Percentiles rank a stretch among this genome's conserved stretches.
Conservation (phyloP, 305 asterid genomes). For the Fraxinus angustifolia region DNA sequence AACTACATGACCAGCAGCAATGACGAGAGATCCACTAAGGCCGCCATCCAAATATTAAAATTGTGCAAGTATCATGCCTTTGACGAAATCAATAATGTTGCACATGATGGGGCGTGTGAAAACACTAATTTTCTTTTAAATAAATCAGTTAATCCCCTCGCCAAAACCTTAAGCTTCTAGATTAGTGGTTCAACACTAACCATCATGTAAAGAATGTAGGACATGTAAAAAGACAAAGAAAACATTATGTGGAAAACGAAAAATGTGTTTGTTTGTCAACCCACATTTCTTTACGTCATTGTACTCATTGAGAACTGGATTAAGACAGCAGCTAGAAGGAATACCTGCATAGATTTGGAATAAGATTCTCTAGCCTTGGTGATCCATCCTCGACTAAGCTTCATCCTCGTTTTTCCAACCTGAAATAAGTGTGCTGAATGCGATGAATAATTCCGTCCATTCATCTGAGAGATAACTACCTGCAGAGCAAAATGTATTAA, state of each 20-base stretch:
- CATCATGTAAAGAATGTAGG: background rate
- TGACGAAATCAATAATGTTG: background rate
- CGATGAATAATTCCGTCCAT: constrained; percentile 82
- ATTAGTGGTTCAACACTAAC: background rate
- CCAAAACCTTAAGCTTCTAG: background rate
- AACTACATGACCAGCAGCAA: background rate
- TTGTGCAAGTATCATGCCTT: background rate
- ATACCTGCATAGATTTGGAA: constrained; percentile 86
- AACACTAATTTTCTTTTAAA: background rate
- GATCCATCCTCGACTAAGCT: constrained; percentile 95
- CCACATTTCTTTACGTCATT: background rate
- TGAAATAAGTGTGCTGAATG: constrained; percentile 71
- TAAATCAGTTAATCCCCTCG: background rate
- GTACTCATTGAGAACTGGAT: background rate
- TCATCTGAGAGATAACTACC: constrained; percentile 92
- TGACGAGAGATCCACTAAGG: background rate
- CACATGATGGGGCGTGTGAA: background rate
- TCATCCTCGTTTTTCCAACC: constrained; percentile 82
- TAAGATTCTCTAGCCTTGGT: constrained; percentile 93
- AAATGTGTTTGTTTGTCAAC: background rate
- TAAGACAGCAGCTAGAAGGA: background rate
- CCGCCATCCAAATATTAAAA: background rate
- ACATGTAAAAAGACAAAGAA: background rate
- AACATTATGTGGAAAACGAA: background rate
- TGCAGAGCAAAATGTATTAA: constrained; percentile 28